Percentiles rank a stretch among this genome's conserved stretches.
These are phyloP conservation scores for Crithidia expoeki DNA, from an alignment of 208 protist species.

Conservation along the genomic window DNA sequence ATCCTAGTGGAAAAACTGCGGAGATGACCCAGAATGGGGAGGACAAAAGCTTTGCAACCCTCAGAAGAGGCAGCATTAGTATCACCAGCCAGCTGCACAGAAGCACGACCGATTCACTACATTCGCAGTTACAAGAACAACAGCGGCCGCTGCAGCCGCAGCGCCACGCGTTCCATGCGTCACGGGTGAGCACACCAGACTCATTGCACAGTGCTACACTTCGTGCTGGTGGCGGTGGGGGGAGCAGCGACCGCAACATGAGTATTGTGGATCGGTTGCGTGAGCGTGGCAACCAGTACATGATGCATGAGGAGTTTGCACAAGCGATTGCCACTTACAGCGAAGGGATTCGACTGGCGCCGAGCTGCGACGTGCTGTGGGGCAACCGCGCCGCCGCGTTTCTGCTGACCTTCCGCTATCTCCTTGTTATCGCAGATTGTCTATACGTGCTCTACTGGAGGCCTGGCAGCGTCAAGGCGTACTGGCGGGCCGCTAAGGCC, in stretches of 20 bases:
- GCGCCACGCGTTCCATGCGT: neutral
- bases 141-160: neutral
- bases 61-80: neutral
- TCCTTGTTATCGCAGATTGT: slow-evolving; percentile 70
- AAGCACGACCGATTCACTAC: neutral
- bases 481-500: slow-evolving; percentile 78
- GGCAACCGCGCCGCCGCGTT: slow-evolving; percentile 83
- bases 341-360: slow-evolving; percentile 61
- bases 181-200: neutral
- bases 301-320: slow-evolving; percentile 52
- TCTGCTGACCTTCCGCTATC: slow-evolving; percentile 62
- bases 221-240: neutral
- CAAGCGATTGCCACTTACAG: slow-evolving; percentile 67
- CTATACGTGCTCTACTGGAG: slow-evolving; percentile 50
- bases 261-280: slow-evolving; percentile 30
- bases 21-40: neutral
- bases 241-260: neutral
- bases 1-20: neutral
- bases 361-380: slow-evolving; percentile 50
- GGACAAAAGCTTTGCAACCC: neutral
- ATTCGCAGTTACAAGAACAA: too few relatives aligned
- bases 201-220: neutral
- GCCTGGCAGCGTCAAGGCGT: slow-evolving; percentile 57
- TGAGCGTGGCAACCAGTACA: slow-evolving; percentile 69
- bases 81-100: neutral